These are phyloP conservation scores for Ceriops tagal DNA, from an alignment of 345 rosid species.

Conservation along the genomic window DNA sequence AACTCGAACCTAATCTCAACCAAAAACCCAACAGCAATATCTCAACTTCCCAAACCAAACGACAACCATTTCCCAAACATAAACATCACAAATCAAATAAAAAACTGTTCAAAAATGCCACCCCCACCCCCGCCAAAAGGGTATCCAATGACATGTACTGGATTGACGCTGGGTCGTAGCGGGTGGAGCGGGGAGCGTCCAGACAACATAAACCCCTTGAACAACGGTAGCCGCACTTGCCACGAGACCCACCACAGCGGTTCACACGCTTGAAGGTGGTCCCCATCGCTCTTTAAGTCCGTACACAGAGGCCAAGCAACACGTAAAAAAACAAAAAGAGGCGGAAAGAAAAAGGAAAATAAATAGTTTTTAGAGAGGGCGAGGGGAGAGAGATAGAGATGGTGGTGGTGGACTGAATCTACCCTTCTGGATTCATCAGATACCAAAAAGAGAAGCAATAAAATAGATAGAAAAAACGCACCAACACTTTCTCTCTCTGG, in stretches of 20 bases:
- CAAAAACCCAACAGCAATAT: too few relatives aligned
- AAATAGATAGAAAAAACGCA: too few relatives aligned
- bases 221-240: background rate
- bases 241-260: background rate
- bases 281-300: background rate
- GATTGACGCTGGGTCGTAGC: background rate
- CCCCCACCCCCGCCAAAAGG: too few relatives aligned
- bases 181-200: background rate
- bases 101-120: constrained; percentile 1
- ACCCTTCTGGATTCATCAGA: constrained; percentile 41
- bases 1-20: too few relatives aligned
- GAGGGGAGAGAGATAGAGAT: background rate
- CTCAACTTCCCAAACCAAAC: background rate
- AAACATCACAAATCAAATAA: background rate
- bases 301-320: background rate
- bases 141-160: constrained; percentile 6
- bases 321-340: background rate
- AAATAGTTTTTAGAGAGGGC: too few relatives aligned
- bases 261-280: constrained; percentile 8
- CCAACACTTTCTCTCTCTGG: constrained; percentile 13
- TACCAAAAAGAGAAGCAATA: constrained; percentile 8
- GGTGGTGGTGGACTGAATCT: constrained; percentile 18
- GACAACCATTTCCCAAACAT: too few relatives aligned
- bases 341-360: too few relatives aligned
- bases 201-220: background rate